Percentiles rank a stretch among this genome's conserved stretches.
phyloP scores from a whole-genome alignment of 441 rosid genomes.

The Adansonia madagascariensis region DNA sequence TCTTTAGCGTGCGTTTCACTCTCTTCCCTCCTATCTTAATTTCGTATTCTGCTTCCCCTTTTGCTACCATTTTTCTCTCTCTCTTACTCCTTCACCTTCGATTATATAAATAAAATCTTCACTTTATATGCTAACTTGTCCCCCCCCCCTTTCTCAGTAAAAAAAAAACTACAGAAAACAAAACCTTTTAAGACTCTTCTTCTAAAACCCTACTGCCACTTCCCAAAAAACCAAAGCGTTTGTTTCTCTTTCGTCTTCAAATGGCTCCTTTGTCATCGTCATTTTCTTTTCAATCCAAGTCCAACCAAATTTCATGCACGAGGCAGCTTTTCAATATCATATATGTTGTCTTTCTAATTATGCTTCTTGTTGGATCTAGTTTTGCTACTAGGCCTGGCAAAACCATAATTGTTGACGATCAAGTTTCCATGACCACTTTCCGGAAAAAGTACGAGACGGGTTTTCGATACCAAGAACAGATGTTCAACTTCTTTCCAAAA shows the following conservation, averaged over 20 bases:
- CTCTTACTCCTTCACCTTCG: conserved; percentile 14
- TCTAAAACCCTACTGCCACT: conserved; percentile 27
- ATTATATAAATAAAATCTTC: conserved; percentile 18
- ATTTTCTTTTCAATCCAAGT: conserved; percentile 19
- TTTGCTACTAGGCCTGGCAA: conserved; percentile 46
- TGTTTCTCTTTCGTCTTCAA: neutral
- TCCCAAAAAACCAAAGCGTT: neutral
- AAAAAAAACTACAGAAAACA: neutral
- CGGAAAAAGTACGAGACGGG: conserved; percentile 40
- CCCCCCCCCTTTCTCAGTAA: neutral
- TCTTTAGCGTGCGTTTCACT: conserved; percentile 58
- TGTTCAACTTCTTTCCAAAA: conserved; percentile 78
- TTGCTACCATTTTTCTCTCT: conserved; percentile 38
- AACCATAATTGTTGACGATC: conserved; percentile 25
- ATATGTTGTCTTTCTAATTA: conserved; percentile 31
- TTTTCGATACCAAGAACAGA: conserved; percentile 42
- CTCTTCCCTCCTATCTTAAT: conserved; percentile 25
- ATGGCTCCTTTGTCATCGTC: conserved; percentile 29
- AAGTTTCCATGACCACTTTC: conserved; percentile 27
- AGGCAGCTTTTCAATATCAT: conserved; percentile 23
- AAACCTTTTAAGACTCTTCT: conserved; percentile 8
- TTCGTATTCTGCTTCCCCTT: conserved; percentile 35
- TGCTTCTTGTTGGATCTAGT: conserved; percentile 37
- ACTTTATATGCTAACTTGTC: conserved; percentile 11
- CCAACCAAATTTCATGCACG: conserved; percentile 28